Percentiles rank a stretch among this genome's conserved stretches.
Conservation (phyloP, 1,284 basidiomycete species). For the Fomitopsis pinicola region DNA sequence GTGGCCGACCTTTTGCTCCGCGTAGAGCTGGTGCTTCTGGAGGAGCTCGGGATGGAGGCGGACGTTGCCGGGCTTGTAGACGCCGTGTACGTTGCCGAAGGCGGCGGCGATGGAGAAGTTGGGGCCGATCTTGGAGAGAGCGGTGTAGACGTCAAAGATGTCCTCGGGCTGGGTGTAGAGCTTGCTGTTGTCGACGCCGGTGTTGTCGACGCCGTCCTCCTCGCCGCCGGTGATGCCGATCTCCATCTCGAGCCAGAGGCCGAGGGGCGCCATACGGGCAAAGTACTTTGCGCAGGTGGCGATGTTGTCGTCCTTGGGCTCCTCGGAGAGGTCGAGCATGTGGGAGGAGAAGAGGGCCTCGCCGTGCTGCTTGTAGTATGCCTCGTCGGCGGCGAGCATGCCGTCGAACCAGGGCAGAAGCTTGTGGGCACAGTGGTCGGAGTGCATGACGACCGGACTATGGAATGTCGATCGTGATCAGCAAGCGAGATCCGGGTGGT, state of each 20-base stretch:
- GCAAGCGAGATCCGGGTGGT: not conserved
- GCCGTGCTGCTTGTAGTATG: constrained; percentile 86
- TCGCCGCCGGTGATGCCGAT: constrained; percentile 99
- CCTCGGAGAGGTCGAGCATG: constrained; percentile 99
- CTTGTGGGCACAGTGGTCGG: constrained; percentile 98
- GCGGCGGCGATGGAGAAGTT: constrained; percentile 97
- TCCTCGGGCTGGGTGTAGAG: constrained; percentile 99
- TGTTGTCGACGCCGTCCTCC: constrained; percentile 98
- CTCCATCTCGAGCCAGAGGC: constrained; percentile 99
- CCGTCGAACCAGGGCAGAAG: constrained; percentile 99
- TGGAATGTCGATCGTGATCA: not conserved
- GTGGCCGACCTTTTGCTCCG: constrained; percentile 66
- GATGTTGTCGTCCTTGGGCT: constrained; percentile 98
- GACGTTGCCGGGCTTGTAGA: constrained; percentile 95
- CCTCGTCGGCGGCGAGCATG: constrained; percentile 97
- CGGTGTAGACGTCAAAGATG: constrained; percentile 88
- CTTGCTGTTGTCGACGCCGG: constrained; percentile 87
- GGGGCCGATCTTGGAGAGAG: constrained; percentile 82
- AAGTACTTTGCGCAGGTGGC: constrained; percentile 94
- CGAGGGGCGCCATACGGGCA: constrained; percentile 89
- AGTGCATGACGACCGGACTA: constrained; percentile 96
- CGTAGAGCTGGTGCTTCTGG: constrained; percentile 86
- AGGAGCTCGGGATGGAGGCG: constrained; percentile 90
- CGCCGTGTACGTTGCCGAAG: constrained; percentile 97
- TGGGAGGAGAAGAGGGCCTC: constrained; percentile 97